phyloP scores from a whole-genome alignment of 129 eudicot species.

The Flaveria robusta region DNA sequence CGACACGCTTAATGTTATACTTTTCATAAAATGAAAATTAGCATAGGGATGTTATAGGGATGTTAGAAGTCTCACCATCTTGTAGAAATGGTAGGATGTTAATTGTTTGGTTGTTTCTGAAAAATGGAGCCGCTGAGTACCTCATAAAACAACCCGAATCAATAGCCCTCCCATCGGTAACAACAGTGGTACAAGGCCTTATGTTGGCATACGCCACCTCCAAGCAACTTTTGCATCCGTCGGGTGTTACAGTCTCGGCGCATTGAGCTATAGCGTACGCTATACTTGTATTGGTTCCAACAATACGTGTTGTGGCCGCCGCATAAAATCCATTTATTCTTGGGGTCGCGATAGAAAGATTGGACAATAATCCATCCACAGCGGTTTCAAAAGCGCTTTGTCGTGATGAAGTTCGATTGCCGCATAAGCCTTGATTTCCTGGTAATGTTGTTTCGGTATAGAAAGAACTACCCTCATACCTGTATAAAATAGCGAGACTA shows the following conservation, averaged over 20 bases:
- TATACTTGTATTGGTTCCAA: constrained; percentile 37
- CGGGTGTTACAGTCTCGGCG: constrained; percentile 39
- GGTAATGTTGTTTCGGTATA: constrained; percentile 54
- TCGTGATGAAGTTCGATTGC: constrained; percentile 56
- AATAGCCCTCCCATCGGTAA: constrained; percentile 62
- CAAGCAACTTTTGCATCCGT: constrained; percentile 60
- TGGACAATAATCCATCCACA: constrained; percentile 42
- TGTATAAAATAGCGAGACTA: constrained; percentile 10
- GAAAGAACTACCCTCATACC: constrained; percentile 75
- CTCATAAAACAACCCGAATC: constrained; percentile 77
- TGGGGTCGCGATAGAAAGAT: constrained; percentile 66
- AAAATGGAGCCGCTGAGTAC: constrained; percentile 57
- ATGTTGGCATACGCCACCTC: constrained; percentile 49
- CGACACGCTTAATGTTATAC: too few species aligned
- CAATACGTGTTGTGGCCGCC: constrained; percentile 43
- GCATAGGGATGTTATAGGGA: too few species aligned
- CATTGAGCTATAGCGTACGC: constrained; percentile 68
- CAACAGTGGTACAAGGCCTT: constrained; percentile 51
- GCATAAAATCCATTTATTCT: constrained; percentile 63
- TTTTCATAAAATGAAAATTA: background rate
- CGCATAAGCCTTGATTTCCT: constrained; percentile 62
- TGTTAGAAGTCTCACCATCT: constrained; percentile 41
- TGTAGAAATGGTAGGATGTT: constrained; percentile 50
- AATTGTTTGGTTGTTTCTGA: constrained; percentile 42
- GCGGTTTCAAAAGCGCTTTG: constrained; percentile 43